Conservation (phyloP, 2,329 filamentous ascomycete species). For the Chaetomium globosum region DNA sequence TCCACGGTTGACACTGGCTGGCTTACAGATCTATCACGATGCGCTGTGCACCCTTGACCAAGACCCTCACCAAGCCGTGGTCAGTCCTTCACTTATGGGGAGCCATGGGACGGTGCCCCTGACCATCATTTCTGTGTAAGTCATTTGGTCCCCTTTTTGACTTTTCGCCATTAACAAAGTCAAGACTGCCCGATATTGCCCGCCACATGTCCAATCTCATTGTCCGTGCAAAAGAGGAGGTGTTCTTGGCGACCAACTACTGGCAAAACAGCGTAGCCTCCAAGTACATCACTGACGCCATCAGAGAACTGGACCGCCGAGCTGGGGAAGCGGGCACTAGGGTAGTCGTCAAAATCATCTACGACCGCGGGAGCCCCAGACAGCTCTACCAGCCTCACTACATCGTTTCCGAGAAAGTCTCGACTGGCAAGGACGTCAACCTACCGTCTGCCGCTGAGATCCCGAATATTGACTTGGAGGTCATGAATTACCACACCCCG, state of each 20-base stretch:
- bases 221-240: constrained; percentile 69
- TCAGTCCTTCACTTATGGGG: constrained; percentile 56
- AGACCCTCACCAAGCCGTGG: constrained; percentile 54
- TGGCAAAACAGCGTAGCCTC: constrained; percentile 73
- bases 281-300: constrained; percentile 66
- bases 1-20: constrained; percentile 1
- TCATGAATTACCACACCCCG: constrained; percentile 72
- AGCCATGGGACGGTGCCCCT: constrained; percentile 65
- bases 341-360: constrained; percentile 72
- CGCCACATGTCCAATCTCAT: constrained; percentile 78
- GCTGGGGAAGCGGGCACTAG: constrained; percentile 59
- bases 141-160: neutral
- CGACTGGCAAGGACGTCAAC: constrained; percentile 58
- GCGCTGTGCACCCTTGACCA: constrained; percentile 59
- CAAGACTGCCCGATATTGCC: constrained; percentile 66
- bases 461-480: constrained; percentile 70
- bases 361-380: constrained; percentile 68
- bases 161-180: constrained; percentile 7
- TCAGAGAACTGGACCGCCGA: constrained; percentile 68
- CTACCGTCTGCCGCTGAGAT: constrained; percentile 67
- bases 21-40: constrained; percentile 64
- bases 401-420: constrained; percentile 59
- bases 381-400: constrained; percentile 69
- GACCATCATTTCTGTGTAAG: constrained; percentile 65
- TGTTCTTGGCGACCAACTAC: constrained; percentile 74